Evolutionary conservation across 441 rosid species (phyloP).

Genomic region (Dalechampia spathulata): DNA sequence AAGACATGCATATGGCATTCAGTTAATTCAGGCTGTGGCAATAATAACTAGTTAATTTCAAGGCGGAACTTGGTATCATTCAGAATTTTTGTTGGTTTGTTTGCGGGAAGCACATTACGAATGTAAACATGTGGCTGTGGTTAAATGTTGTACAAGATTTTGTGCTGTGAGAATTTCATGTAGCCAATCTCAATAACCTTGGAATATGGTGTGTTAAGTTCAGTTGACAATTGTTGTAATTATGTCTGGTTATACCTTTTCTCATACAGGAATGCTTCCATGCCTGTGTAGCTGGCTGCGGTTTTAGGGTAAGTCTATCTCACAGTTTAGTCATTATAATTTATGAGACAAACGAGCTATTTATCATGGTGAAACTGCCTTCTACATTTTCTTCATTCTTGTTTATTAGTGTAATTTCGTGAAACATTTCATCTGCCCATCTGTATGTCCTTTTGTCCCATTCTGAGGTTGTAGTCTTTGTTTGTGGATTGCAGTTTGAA

Average conservation of each 20-base stretch:
- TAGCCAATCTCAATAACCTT: too few species aligned
- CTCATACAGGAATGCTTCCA: constrained; percentile 68
- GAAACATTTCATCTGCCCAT: too few species aligned
- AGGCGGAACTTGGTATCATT: background rate
- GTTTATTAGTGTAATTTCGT: too few species aligned
- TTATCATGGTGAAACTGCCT: background rate
- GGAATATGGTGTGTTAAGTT: too few species aligned
- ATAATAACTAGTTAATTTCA: constrained; percentile 3
- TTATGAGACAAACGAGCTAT: background rate
- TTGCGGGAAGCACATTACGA: too few species aligned
- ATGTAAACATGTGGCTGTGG: background rate
- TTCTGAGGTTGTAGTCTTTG: too few species aligned
- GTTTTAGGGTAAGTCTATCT: constrained; percentile 58
- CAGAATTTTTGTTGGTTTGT: too few species aligned
- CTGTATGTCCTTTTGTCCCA: too few species aligned
- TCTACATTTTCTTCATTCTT: background rate
- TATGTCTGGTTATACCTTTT: background rate
- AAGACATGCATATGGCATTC: background rate
- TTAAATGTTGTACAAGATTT: background rate
- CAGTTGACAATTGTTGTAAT: background rate
- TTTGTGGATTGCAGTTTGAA: constrained; percentile 50
- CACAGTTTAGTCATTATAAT: background rate
- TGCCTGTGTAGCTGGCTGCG: constrained; percentile 91
- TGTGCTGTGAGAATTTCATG: too few species aligned
- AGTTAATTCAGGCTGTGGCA: background rate